Evolutionary conservation across 139 green algal species (phyloP).

Genomic region (Chlamydomonas schloesseri): DNA sequence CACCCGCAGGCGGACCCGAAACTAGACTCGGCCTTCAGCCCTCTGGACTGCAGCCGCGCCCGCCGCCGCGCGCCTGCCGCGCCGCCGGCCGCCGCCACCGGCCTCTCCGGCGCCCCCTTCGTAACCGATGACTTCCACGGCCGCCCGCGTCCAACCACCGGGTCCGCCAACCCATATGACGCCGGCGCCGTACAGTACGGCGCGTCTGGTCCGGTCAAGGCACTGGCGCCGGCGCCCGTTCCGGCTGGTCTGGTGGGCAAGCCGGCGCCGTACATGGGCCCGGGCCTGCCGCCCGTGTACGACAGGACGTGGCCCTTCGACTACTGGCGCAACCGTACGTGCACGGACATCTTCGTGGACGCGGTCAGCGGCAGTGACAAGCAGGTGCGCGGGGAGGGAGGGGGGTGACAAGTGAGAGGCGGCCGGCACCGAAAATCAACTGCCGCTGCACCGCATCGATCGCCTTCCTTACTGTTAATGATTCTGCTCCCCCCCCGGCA

Average conservation of each 20-base stretch:
- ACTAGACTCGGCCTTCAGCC: neutral
- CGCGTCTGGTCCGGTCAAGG: neutral
- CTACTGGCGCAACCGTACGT: neutral
- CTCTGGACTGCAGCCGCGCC: neutral
- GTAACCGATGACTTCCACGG: conserved; percentile 7
- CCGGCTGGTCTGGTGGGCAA: neutral
- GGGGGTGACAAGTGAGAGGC: neutral
- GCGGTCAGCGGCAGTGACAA: neutral
- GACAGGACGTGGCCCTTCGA: neutral
- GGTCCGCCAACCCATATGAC: neutral
- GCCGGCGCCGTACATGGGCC: neutral
- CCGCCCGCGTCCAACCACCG: neutral
- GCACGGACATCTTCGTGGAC: neutral
- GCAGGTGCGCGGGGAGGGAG: neutral
- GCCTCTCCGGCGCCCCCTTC: neutral
- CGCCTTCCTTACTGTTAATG: neutral
- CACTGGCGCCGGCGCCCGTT: neutral
- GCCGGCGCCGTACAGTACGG: neutral
- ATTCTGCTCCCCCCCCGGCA: too few species aligned
- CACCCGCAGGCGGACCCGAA: neutral
- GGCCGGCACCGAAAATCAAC: neutral
- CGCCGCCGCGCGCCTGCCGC: neutral
- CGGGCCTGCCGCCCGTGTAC: neutral
- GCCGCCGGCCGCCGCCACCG: neutral
- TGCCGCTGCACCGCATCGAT: too few species aligned